A percentile compares a stretch with the other conserved stretches of the same genome.
Evolutionary conservation across 352 stramenopile genomes (phyloP).

Genomic region (Blastocystis sp.): DNA sequence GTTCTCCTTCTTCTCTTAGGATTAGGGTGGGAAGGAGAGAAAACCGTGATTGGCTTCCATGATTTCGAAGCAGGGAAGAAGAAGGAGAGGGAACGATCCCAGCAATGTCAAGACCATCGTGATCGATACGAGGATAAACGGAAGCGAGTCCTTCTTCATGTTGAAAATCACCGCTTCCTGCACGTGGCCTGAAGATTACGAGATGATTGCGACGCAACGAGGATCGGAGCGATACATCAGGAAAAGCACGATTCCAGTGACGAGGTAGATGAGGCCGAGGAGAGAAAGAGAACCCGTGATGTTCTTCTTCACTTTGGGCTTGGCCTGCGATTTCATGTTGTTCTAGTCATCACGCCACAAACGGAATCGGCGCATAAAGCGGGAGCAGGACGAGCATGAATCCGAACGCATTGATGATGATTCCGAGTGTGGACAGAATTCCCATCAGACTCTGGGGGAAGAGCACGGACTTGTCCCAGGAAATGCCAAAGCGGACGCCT

Average conservation of each 20-base stretch:
- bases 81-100: conserved; percentile 25
- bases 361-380: conserved; percentile 30
- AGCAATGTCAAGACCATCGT: conserved; percentile 36
- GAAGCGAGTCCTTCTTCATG: conserved; percentile 5
- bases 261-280: conserved; percentile 6
- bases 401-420: conserved; percentile 60
- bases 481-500: conserved; percentile 22
- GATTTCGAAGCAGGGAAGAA: conserved; percentile 49
- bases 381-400: conserved; percentile 52
- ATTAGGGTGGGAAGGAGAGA: not conserved
- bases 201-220: not conserved
- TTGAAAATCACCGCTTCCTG: conserved; percentile 24
- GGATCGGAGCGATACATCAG: conserved; percentile 58
- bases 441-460: conserved; percentile 24
- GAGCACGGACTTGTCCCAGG: conserved; percentile 19
- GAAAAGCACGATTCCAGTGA: conserved; percentile 47
- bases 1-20: not conserved
- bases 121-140: not conserved
- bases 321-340: conserved; percentile 2
- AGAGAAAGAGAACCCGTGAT: not conserved
- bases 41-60: not conserved
- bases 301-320: conserved; percentile 1
- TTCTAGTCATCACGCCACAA: conserved; percentile 13
- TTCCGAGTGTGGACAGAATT: conserved; percentile 37
- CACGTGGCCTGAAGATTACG: not conserved